These are phyloP conservation scores for Pythium sp. DNA, from an alignment of 352 stramenopile species.

Conservation along the genomic window DNA sequence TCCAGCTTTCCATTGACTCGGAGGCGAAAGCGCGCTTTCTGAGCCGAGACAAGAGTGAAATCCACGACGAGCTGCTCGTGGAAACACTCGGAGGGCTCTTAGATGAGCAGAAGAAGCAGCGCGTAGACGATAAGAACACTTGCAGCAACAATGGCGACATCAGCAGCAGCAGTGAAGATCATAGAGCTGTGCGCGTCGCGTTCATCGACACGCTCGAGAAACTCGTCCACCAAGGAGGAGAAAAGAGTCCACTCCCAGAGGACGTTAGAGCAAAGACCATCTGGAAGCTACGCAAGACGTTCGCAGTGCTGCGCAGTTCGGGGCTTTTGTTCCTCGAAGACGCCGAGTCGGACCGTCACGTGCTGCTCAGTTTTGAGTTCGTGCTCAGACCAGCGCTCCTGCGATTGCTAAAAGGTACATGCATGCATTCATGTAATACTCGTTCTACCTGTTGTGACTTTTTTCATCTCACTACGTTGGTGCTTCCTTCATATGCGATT, in stretches of 20 bases:
- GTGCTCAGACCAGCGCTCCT: slow-evolving; percentile 45
- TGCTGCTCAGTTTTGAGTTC: slow-evolving; percentile 52
- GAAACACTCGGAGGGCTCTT: slow-evolving; percentile 36
- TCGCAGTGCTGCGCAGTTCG: slow-evolving; percentile 34
- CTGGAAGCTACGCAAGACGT: slow-evolving; percentile 33
- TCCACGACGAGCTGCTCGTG: slow-evolving; percentile 32
- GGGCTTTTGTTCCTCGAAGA: slow-evolving; percentile 67
- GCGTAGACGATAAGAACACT: too few species aligned
- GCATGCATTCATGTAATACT: not conserved
- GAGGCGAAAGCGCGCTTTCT: slow-evolving; percentile 31
- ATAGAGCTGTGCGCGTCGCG: slow-evolving; percentile 11
- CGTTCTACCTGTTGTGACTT: not conserved
- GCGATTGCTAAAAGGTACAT: slow-evolving; percentile 33
- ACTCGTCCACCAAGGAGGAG: not conserved
- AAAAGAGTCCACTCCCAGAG: not conserved
- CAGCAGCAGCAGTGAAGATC: not conserved
- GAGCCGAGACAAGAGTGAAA: slow-evolving; percentile 10
- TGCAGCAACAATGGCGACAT: not conserved
- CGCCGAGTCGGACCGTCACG: slow-evolving; percentile 40
- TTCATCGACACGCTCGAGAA: slow-evolving; percentile 16
- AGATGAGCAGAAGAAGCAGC: slow-evolving; percentile 20
- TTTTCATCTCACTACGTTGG: not conserved
- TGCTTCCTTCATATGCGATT: not conserved
- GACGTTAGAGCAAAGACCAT: not conserved
- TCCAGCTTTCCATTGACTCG: slow-evolving; percentile 28